Conservation (phyloP, 192 early-diverging fungal genomes). For the Diversispora epigaea region DNA sequence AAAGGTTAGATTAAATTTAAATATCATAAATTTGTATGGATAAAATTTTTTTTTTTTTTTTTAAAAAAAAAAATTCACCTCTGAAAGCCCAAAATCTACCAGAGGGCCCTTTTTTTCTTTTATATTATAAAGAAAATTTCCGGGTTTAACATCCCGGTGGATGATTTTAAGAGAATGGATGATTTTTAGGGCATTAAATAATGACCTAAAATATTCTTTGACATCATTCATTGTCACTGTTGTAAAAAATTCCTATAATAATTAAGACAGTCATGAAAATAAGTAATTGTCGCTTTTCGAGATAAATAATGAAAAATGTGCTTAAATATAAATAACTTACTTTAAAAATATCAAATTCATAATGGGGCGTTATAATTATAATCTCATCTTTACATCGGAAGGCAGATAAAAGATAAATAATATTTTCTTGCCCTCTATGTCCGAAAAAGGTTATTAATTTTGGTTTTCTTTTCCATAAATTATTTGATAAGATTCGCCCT, state of each 20-base stretch:
- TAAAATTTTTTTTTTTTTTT: too few relatives aligned
- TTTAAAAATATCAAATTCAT: slow-evolving; percentile 79
- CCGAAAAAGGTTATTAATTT: slow-evolving; percentile 10
- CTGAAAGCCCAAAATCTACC: slow-evolving; percentile 79
- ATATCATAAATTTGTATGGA: neutral
- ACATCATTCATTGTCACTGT: slow-evolving; percentile 66
- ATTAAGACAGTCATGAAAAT: neutral
- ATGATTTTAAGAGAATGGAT: slow-evolving; percentile 73
- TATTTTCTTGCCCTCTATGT: slow-evolving; percentile 62
- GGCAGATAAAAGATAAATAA: slow-evolving; percentile 78
- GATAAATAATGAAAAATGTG: too few relatives aligned
- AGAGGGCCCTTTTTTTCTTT: slow-evolving; percentile 72
- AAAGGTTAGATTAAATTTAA: neutral
- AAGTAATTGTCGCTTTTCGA: too few relatives aligned
- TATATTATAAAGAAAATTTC: slow-evolving; percentile 88
- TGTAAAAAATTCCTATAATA: slow-evolving; percentile 60
- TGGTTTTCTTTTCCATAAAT: neutral
- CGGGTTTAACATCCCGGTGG: slow-evolving; percentile 93
- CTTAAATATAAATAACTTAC: slow-evolving; percentile 38
- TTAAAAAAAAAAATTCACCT: neutral
- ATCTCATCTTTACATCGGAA: slow-evolving; percentile 81
- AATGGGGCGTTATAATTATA: slow-evolving; percentile 79
- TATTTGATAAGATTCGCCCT: neutral
- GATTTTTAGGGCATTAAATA: slow-evolving; percentile 71
- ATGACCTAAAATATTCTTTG: slow-evolving; percentile 68